Percentiles rank a stretch among this genome's conserved stretches.
Conservation (phyloP, 371 early-diverging fungal species). For the Conidiobolus incongruus region DNA sequence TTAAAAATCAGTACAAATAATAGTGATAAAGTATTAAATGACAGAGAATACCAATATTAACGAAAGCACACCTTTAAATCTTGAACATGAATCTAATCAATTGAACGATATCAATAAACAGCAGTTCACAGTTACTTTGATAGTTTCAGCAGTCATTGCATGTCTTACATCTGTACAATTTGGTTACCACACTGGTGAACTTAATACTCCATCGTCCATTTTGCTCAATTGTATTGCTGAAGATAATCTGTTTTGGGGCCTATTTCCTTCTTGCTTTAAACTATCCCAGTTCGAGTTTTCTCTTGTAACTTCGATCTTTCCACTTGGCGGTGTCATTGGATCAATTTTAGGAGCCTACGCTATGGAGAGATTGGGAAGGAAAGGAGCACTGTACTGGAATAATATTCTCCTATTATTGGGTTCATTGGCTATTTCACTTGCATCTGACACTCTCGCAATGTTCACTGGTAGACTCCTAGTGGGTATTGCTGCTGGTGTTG, state of each 20-base stretch:
- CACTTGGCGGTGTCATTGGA: conserved; percentile 62
- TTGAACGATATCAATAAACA: too few relatives aligned
- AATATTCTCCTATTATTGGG: conserved; percentile 33
- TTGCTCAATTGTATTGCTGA: conserved; percentile 30
- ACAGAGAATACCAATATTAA: too few relatives aligned
- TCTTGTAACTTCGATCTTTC: conserved; percentile 41
- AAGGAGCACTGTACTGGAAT: conserved; percentile 36
- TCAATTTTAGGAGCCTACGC: conserved; percentile 43
- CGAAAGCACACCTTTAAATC: too few relatives aligned
- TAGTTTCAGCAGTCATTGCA: background rate
- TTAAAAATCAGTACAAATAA: too few relatives aligned
- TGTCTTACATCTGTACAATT: conserved; percentile 42
- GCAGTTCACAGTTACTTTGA: background rate
- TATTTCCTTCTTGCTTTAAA: conserved; percentile 58
- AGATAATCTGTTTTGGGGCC: background rate
- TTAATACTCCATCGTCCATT: conserved; percentile 46
- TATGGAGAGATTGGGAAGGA: conserved; percentile 50
- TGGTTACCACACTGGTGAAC: conserved; percentile 63
- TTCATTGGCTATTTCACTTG: conserved; percentile 34
- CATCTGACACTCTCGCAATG: conserved; percentile 20
- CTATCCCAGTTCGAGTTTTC: conserved; percentile 54
- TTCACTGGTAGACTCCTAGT: conserved; percentile 57
- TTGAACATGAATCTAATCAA: too few relatives aligned
- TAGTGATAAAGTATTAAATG: too few relatives aligned
- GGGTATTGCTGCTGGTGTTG: conserved; percentile 67